Conservation (phyloP, 1,284 basidiomycete species). For the Tylopilus sp. region DNA sequence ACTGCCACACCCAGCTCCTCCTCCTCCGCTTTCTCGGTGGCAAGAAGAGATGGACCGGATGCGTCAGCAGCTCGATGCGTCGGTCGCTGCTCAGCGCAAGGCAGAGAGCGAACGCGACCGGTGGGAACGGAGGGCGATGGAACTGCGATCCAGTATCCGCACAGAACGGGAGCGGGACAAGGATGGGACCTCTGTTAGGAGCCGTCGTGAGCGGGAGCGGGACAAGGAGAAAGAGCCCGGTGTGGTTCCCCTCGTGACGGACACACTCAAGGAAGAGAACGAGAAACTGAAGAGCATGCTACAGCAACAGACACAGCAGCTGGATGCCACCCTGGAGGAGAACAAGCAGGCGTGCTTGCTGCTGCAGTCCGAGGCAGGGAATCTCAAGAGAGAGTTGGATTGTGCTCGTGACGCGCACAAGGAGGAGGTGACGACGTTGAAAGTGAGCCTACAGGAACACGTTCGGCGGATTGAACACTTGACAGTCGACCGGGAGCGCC, state of each 20-base stretch:
- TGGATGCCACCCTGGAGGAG: constrained; percentile 7
- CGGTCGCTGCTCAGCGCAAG: constrained; percentile 13
- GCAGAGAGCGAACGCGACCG: constrained; percentile 18
- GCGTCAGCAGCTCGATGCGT: constrained; percentile 8
- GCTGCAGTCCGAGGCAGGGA: constrained; percentile 10
- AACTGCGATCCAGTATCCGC: constrained; percentile 10
- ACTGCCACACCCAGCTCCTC: neutral
- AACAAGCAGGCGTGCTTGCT: constrained; percentile 6
- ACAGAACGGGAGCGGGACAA: constrained; percentile 16
- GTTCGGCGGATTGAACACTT: constrained; percentile 20
- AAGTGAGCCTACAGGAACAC: constrained; percentile 22
- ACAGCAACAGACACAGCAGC: constrained; percentile 16
- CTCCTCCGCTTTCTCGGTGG: neutral
- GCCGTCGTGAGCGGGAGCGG: constrained; percentile 24
- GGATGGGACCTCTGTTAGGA: constrained; percentile 13
- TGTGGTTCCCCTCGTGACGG: neutral
- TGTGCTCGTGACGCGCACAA: constrained; percentile 5
- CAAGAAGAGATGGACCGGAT: constrained; percentile 16
- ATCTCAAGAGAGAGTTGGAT: constrained; percentile 12
- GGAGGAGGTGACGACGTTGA: constrained; percentile 18
- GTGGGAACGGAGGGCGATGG: constrained; percentile 24
- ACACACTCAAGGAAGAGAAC: constrained; percentile 27
- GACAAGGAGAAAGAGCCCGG: constrained; percentile 16
- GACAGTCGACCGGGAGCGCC: constrained; percentile 24
- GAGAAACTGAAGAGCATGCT: constrained; percentile 20